A percentile compares a stretch with the other conserved stretches of the same genome.
phyloP scores from a whole-genome alignment of 768 basidiomycete genomes.

The Scleroderma bovista region DNA sequence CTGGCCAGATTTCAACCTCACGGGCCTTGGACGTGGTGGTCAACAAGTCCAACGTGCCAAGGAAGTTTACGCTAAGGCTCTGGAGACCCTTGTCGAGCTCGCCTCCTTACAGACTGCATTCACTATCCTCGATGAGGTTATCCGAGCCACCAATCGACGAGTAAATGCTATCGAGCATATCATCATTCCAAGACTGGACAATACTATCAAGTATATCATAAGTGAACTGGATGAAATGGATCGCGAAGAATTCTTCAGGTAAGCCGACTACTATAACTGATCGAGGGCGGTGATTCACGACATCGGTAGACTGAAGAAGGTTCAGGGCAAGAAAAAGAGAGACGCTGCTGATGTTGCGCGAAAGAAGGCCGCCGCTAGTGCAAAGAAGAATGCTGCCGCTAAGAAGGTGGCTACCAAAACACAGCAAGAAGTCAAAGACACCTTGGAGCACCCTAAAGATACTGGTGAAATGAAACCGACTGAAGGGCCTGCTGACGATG shows the following conservation, averaged over 20 bases:
- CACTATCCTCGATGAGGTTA: slow-evolving; percentile 97
- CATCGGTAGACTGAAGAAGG: slow-evolving; percentile 77
- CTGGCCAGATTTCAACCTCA: slow-evolving; percentile 84
- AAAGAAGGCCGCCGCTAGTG: slow-evolving; percentile 4
- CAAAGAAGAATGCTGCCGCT: background rate
- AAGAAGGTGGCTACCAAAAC: background rate
- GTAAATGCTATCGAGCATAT: slow-evolving; percentile 99
- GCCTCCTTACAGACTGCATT: slow-evolving; percentile 97
- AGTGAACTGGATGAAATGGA: slow-evolving; percentile 99
- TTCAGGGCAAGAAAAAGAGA: slow-evolving; percentile 95
- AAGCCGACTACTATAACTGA: slow-evolving; percentile 11
- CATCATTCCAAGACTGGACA: slow-evolving; percentile 90
- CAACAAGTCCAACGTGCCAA: slow-evolving; percentile 94
- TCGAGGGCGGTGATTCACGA: slow-evolving; percentile 1
- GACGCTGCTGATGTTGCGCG: slow-evolving; percentile 48
- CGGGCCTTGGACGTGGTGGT: slow-evolving; percentile 93
- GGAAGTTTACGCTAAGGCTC: slow-evolving; percentile 96
- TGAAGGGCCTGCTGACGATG: background rate
- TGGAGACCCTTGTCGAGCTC: slow-evolving; percentile 94
- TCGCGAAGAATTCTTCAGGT: slow-evolving; percentile 91
- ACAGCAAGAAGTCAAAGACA: slow-evolving; percentile 21
- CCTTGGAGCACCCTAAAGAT: slow-evolving; percentile 22
- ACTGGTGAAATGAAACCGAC: slow-evolving; percentile 19
- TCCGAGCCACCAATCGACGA: slow-evolving; percentile 96
- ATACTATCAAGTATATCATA: slow-evolving; percentile 96